Base-by-base conservation (phyloP, 768 basidiomycete genomes). In the Termitomyces bulborhizus region DNA sequence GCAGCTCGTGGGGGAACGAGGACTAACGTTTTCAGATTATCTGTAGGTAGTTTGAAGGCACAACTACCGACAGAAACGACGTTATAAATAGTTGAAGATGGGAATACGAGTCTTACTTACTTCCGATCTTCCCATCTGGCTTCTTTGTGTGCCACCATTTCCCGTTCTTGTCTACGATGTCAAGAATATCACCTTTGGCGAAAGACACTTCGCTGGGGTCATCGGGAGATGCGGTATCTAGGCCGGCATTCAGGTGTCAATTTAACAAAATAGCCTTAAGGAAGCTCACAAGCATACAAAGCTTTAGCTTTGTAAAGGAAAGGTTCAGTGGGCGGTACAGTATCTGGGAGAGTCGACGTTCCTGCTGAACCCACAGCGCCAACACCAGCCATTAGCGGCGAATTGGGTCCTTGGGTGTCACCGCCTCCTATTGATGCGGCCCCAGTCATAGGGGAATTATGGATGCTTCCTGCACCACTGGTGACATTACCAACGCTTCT, bases 121-220 rank as follows among this genome's bases (percentile, higher is more conserved):
- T 92, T 75, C 90, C 90, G 60, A 82, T 65, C 43, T 75, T 67
- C 51, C 90, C 92, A 66, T 94, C 92, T 16, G 76, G 62, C 71
- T 88, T 93, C 65, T 73, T 84, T 36, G 90, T 88, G 65, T 91
- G 90, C 92, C 92, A 94, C 92, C 92, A 93, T 66, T 93, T 91
- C 48, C 90, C 90, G 63, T 90, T 84, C 71, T 92, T 93, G 72
- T 98, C 95, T 55, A 94, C 69, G 53, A 98, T 88, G 59, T 97
- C 93, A 59, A 98, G 81, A 40, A 93, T 76, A 65, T 98, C 96
- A 52, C 93, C 93, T 69, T 98, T 98, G 50, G 73, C 65, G 70
- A 99, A 98, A 46, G 91, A 90, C 40, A 99, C 88, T 72, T 99
- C 97, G 66, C 91, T 97, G 12, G 95, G 91, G 69, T 99, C 97